These are phyloP conservation scores for Leishmania tropica DNA, from an alignment of 208 protist species.

Conservation along the genomic window DNA sequence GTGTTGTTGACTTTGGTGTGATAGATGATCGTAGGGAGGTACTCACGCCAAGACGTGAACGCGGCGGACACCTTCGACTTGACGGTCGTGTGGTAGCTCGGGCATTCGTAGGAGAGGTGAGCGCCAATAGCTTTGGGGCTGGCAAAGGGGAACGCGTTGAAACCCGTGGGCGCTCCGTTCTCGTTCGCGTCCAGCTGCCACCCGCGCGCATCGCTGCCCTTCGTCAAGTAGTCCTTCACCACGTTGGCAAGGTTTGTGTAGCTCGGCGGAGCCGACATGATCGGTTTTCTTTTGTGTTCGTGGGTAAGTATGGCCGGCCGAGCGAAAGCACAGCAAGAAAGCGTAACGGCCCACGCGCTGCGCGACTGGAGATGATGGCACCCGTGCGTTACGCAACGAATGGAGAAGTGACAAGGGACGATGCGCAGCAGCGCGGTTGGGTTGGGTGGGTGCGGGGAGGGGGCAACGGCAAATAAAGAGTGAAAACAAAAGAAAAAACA, in stretches of 20 bases:
- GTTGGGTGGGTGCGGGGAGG: no score
- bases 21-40: slow-evolving; percentile 46
- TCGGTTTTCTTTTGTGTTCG: not conserved
- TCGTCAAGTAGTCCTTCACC: slow-evolving; percentile 59
- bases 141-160: slow-evolving; percentile 63
- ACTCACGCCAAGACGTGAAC: slow-evolving; percentile 36
- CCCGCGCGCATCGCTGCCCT: slow-evolving; percentile 34
- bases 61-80: slow-evolving; percentile 21
- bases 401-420: not conserved
- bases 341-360: not conserved
- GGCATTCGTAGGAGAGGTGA: slow-evolving; percentile 38
- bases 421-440: not conserved
- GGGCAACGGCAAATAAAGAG: not conserved
- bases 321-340: not conserved
- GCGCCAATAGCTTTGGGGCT: slow-evolving; percentile 34
- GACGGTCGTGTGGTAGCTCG: slow-evolving; percentile 17
- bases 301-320: not conserved
- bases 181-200: slow-evolving; percentile 54
- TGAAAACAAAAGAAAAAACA: not conserved
- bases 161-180: slow-evolving; percentile 6
- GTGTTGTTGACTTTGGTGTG: slow-evolving; percentile 18
- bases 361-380: not conserved
- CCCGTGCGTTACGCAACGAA: not conserved
- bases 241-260: slow-evolving; percentile 48
- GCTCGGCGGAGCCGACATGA: slow-evolving; percentile 25